Percentiles rank a stretch among this genome's conserved stretches.
These are phyloP conservation scores for Paramecium caudatum DNA, from an alignment of 73 alveolate species.

Conservation along the genomic window DNA sequence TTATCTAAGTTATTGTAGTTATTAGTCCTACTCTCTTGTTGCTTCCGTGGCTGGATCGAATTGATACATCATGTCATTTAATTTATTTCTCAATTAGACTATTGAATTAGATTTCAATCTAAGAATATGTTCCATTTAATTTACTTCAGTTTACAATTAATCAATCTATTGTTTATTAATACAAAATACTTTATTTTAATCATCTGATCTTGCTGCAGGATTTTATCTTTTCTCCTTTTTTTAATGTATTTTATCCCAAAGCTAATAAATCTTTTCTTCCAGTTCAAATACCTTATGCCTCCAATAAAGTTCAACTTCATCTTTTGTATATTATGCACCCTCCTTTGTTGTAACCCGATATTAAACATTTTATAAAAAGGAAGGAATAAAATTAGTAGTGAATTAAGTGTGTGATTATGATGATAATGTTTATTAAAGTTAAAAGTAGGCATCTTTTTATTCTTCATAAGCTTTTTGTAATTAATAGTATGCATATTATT, in stretches of 20 bases:
- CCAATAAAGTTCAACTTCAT: constrained; percentile 26
- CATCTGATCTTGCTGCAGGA: neutral
- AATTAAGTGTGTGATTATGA: neutral
- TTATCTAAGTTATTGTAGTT: neutral
- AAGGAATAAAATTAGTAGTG: constrained; percentile 49
- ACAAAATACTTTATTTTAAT: neutral
- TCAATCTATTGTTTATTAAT: neutral
- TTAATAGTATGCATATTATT: neutral
- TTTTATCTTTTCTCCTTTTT: neutral
- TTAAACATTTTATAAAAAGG: constrained; percentile 27
- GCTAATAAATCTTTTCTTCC: neutral
- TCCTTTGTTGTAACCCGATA: neutral
- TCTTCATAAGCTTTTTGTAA: neutral
- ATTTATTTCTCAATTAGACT: neutral
- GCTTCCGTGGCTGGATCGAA: constrained; percentile 50
- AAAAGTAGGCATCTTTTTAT: neutral
- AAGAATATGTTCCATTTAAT: neutral
- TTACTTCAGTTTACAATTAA: neutral
- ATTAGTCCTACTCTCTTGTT: neutral
- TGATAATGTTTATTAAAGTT: too few species aligned
- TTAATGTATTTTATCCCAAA: constrained; percentile 10
- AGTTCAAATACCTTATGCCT: constrained; percentile 17
- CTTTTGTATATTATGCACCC: neutral
- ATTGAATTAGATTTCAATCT: constrained; percentile 18
- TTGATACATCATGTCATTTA: neutral